Evolutionary conservation across 2,329 filamentous ascomycete genomes (phyloP), one percentile per base, ranked within the genome.

Genomic region (Davidsoniella virescens): DNA sequence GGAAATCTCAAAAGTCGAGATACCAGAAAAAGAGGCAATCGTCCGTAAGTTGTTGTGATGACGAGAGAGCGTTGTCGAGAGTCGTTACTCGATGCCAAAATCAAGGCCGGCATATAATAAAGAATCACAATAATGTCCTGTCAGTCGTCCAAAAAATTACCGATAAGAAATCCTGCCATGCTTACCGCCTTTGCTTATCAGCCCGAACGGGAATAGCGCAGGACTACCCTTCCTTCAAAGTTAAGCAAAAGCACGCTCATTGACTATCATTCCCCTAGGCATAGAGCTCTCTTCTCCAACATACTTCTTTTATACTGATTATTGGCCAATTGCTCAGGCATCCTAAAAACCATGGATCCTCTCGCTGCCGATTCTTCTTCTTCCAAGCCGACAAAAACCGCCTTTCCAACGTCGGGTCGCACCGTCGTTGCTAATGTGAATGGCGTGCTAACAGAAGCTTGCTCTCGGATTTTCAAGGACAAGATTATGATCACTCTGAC

Each of bases 401-500:
- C 75, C 0, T 94, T 85, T 59, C 84, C 85, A 14, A 82, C 80
- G 3, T 66, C 68, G 9, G 80, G 76, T 2, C 79, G 73, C 47
- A 70, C 71, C 54, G 70, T 70, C 12, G 70, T 71, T 1, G 80
- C 81, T 2, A 61, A 70, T 2, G 76, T 95, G 54, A 77, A 81
- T 55, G 79, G 78, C 26, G 64, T 81, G 18, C 64, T 72, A 36
- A 96, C 92, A 1, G 78, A 87, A 56, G 80, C 85, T 33, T 80
- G 78, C 38, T 73, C 73, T 9, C 70, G 87, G 49, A 77, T 72
- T 58, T 96, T 96, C 65, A 73, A 80, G 7, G 92, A 96, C 72
- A 94, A 87, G 65, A 87, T 98, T 58, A 67, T 98, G 58, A 70
- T 98, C 55, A 95, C 87, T 1, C 74, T 96, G 53, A 85, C 84